A percentile compares a stretch with the other conserved stretches of the same genome.
phyloP scores from a whole-genome alignment of 169 alveolate genomes.

The Plasmodium gonderi region DNA sequence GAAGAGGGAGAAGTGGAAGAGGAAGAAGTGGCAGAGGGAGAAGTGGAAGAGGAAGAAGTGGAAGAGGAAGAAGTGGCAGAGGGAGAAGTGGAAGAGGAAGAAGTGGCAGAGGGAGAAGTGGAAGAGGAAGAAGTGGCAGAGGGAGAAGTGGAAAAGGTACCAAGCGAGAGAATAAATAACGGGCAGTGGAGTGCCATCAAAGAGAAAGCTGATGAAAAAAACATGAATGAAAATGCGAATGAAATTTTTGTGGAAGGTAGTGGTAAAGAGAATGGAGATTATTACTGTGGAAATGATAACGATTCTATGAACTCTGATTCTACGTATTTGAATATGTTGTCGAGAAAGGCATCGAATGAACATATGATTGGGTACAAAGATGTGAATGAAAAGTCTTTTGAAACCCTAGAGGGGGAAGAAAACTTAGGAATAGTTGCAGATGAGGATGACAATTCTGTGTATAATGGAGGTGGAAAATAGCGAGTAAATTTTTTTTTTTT shows the following conservation, averaged over 20 bases:
- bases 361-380: background rate
- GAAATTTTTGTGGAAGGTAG: background rate
- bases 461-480: background rate
- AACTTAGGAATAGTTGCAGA: background rate
- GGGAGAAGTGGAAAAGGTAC: background rate
- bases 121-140: background rate
- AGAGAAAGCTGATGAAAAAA: background rate
- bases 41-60: constrained; percentile 28
- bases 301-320: background rate
- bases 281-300: background rate
- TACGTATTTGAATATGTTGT: background rate
- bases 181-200: background rate
- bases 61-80: background rate
- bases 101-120: background rate
- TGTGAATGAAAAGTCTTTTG: background rate
- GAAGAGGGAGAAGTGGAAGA: background rate
- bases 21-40: background rate
- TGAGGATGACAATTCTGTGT: background rate
- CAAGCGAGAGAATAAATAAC: background rate
- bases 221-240: background rate
- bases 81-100: background rate
- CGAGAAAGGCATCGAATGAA: background rate
- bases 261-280: background rate
- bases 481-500: too few species aligned
- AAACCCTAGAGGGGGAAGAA: background rate